A percentile compares a stretch with the other conserved stretches of the same genome.
Evolutionary conservation across 306 rosid genomes (phyloP).

Genomic region (Vigna nakashimae): DNA sequence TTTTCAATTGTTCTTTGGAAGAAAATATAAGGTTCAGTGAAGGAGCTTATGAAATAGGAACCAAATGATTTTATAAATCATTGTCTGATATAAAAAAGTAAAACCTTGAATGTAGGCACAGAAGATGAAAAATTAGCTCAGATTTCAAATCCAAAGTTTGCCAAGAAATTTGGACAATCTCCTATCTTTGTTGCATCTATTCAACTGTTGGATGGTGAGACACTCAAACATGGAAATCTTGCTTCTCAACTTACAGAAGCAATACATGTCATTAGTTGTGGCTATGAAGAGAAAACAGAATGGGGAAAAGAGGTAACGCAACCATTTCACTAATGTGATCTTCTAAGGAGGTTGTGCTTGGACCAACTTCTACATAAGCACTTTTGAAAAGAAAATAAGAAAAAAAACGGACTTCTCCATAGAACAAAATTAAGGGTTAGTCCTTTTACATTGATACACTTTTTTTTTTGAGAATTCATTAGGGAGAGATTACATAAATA

Average conservation of each 20-base stretch:
- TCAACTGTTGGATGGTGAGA: constrained; percentile 58
- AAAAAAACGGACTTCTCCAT: too few species aligned
- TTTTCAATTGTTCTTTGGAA: neutral
- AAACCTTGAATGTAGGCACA: constrained; percentile 44
- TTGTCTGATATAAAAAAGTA: constrained; percentile 29
- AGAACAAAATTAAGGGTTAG: too few species aligned
- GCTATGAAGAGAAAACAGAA: constrained; percentile 80
- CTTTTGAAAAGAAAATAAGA: too few species aligned
- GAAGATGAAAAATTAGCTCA: constrained; percentile 42
- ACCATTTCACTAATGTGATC: constrained; percentile 2
- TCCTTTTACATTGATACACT: too few species aligned
- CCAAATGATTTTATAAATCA: neutral
- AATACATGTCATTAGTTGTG: constrained; percentile 79
- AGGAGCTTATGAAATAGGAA: neutral
- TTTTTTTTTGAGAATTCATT: too few species aligned
- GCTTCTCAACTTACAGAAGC: constrained; percentile 74
- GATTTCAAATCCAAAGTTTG: constrained; percentile 49
- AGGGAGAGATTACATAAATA: too few species aligned
- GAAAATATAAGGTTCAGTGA: neutral
- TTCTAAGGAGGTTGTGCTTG: neutral
- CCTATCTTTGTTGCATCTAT: constrained; percentile 68
- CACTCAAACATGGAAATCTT: constrained; percentile 49
- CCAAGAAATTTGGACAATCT: constrained; percentile 76
- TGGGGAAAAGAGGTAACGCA: constrained; percentile 84
- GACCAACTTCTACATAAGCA: neutral